phyloP scores from a whole-genome alignment of 768 basidiomycete species.

The Lyophyllum semitale region DNA sequence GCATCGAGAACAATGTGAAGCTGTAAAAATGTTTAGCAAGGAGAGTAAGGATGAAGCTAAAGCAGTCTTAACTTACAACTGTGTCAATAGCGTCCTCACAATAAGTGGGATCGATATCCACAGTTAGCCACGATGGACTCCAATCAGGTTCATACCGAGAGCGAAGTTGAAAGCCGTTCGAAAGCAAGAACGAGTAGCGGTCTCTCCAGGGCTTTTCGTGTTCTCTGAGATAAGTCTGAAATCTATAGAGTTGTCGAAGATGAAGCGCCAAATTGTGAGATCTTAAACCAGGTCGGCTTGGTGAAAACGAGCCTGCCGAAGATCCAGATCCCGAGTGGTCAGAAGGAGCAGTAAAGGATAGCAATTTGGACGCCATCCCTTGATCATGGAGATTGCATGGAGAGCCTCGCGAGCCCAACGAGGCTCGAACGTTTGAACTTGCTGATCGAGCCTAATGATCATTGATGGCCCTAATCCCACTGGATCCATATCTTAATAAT shows the following conservation, averaged over 20 bases:
- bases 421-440: background rate
- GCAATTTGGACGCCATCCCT: background rate
- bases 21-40: background rate
- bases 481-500: too few species aligned
- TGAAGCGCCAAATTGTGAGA: background rate
- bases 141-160: slow-evolving; percentile 30
- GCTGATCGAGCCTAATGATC: background rate
- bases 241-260: background rate
- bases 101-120: slow-evolving; percentile 6
- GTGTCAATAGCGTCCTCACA: slow-evolving; percentile 3
- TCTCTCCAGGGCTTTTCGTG: slow-evolving; percentile 24
- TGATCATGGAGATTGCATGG: background rate
- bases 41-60: background rate
- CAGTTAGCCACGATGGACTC: slow-evolving; percentile 28
- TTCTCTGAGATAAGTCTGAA: background rate
- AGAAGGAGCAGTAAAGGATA: background rate
- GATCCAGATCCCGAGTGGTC: background rate
- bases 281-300: background rate
- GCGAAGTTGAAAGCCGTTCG: slow-evolving; percentile 26
- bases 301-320: background rate
- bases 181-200: slow-evolving; percentile 23
- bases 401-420: background rate
- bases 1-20: slow-evolving; percentile 11
- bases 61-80: background rate
- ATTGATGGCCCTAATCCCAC: background rate